Percentiles rank a stretch among this genome's conserved stretches.
Conservation (phyloP, 1,284 basidiomycete species). For the Ganoderma sp. region DNA sequence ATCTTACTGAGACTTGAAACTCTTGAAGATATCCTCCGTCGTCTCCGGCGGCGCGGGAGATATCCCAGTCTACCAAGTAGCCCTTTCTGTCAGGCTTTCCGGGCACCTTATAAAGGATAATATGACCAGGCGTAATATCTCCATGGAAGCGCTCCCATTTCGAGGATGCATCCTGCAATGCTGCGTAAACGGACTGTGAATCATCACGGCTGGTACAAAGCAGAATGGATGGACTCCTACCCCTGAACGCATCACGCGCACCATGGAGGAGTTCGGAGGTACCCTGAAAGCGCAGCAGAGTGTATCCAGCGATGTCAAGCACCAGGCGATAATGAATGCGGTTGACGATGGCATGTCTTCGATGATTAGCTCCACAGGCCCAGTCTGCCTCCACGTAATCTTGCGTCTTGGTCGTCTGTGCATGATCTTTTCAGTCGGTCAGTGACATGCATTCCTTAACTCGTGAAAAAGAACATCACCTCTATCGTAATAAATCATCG, state of each 20-base stretch:
- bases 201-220: no score
- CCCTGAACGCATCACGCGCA: conserved; percentile 8
- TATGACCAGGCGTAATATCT: conserved; percentile 22
- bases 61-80: conserved; percentile 26
- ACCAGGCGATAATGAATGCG: conserved; percentile 22
- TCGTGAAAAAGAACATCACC: background rate
- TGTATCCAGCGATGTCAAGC: conserved; percentile 15
- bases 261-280: conserved; percentile 22
- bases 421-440: background rate
- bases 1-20: background rate
- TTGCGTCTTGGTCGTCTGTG: conserved; percentile 13
- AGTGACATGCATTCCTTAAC: background rate
- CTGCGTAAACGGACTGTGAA: conserved; percentile 4
- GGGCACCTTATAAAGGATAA: conserved; percentile 17
- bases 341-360: background rate
- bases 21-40: background rate
- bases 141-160: conserved; percentile 13
- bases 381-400: background rate
- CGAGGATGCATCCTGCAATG: conserved; percentile 11
- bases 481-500: background rate
- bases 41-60: background rate
- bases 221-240: no score
- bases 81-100: background rate
- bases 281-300: conserved; percentile 13
- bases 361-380: background rate